A percentile compares a stretch with the other conserved stretches of the same genome.
These are phyloP conservation scores for Melampsora larici-populina DNA, from an alignment of 1,284 basidiomycete species.

Conservation along the genomic window DNA sequence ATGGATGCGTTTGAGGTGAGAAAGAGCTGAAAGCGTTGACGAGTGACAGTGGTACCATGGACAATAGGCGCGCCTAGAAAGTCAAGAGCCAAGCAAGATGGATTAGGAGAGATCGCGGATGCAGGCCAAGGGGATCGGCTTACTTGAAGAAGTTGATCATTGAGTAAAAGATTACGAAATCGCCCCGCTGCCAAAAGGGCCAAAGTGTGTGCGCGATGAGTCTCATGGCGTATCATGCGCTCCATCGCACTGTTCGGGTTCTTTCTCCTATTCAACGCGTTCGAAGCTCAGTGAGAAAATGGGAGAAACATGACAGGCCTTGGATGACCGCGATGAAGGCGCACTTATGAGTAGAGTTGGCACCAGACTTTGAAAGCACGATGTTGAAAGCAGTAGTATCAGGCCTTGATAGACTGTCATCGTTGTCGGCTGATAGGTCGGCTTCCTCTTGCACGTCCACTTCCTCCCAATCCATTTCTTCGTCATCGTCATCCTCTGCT, in stretches of 20 bases:
- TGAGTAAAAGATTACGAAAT: conserved; percentile 78
- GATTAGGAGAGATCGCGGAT: conserved; percentile 5
- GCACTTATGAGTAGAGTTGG: conserved; percentile 24
- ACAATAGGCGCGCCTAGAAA: conserved; percentile 34
- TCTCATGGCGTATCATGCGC: conserved; percentile 68
- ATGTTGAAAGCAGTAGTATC: conserved; percentile 14
- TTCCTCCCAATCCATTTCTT: conserved; percentile 35
- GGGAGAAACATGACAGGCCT: background rate
- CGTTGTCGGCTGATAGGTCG: background rate
- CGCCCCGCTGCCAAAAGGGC: conserved; percentile 71
- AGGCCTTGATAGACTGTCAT: background rate
- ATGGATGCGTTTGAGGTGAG: conserved; percentile 75
- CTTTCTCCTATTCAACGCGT: conserved; percentile 8
- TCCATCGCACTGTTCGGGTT: conserved; percentile 55
- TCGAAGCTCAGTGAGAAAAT: background rate
- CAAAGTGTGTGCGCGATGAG: conserved; percentile 82
- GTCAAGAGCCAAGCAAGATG: conserved; percentile 57
- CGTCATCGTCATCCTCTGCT: conserved; percentile 20
- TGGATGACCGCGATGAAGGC: background rate
- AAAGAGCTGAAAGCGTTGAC: conserved; percentile 75
- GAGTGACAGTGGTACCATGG: conserved; percentile 71
- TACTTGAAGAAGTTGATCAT: conserved; percentile 77
- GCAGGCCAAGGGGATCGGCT: background rate
- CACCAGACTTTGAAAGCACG: conserved; percentile 29
- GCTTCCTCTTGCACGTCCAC: conserved; percentile 22